Conservation (phyloP, 2,329 filamentous ascomycete genomes). For the Ampelomyces quisqualis region DNA sequence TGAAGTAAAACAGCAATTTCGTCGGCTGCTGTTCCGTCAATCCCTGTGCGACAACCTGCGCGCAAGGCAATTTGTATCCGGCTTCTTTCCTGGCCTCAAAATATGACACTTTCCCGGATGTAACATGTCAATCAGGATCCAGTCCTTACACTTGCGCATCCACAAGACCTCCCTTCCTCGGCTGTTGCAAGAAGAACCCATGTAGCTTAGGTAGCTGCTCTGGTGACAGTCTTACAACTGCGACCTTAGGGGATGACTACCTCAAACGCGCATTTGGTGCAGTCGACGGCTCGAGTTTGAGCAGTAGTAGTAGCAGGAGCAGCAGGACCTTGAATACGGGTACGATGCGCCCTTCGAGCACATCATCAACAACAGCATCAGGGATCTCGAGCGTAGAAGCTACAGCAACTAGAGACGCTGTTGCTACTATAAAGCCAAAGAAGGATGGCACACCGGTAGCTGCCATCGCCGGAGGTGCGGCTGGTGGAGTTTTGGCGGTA, state of each 20-base stretch:
- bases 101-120: constrained; percentile 35
- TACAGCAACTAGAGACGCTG: constrained; percentile 1
- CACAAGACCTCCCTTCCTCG: constrained; percentile 34
- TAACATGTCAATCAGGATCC: constrained; percentile 26
- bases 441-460: constrained; percentile 12
- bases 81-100: constrained; percentile 35
- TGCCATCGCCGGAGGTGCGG: constrained; percentile 29
- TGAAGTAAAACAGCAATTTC: constrained; percentile 25
- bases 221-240: constrained; percentile 23
- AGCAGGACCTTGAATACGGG: no score
- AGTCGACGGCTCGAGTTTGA: constrained; percentile 6
- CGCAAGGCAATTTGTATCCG: constrained; percentile 31
- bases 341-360: no score
- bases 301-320: no score
- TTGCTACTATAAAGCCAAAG: not conserved
- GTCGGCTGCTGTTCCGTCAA: constrained; percentile 43
- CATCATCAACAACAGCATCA: constrained; percentile 2
- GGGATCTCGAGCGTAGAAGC: not conserved
- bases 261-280: constrained; percentile 18
- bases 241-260: constrained; percentile 17
- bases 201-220: constrained; percentile 36
- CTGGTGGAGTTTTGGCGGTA: constrained; percentile 21
- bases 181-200: constrained; percentile 43
- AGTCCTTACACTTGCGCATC: constrained; percentile 42
- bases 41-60: constrained; percentile 41